Evolutionary conservation across 2,329 filamentous ascomycete genomes (phyloP).

Genomic region (Aureobasidium sp.): DNA sequence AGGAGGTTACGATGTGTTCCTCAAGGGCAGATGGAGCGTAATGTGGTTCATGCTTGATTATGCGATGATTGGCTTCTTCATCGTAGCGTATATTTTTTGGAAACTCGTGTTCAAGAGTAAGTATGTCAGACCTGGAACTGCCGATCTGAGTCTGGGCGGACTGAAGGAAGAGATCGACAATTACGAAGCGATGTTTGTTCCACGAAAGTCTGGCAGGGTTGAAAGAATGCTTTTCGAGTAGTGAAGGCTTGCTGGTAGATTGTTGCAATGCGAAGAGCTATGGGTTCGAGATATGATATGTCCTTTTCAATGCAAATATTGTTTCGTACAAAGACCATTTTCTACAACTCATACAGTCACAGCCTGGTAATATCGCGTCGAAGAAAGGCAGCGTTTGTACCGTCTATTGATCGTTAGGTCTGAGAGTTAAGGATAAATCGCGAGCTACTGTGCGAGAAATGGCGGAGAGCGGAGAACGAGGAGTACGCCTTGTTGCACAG

Average conservation of each 20-base stretch:
- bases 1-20: conserved; percentile 42
- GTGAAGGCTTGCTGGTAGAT: background rate
- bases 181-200: conserved; percentile 3
- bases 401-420: no score
- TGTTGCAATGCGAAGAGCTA: no score
- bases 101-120: conserved; percentile 2
- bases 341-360: no score
- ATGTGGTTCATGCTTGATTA: conserved; percentile 6
- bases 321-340: no score
- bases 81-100: background rate
- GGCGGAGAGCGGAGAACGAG: no score
- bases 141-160: conserved; percentile 13
- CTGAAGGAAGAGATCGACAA: conserved; percentile 14
- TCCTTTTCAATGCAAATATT: no score
- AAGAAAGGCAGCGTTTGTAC: no score
- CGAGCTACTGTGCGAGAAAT: no score
- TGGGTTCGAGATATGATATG: background rate
- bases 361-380: no score
- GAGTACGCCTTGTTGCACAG: no score
- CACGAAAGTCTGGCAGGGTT: background rate
- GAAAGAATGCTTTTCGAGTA: background rate
- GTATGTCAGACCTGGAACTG: conserved; percentile 10
- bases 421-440: no score
- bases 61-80: conserved; percentile 1
- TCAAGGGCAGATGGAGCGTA: conserved; percentile 1